Base-by-base conservation (phyloP, 2,329 filamentous ascomycete genomes). In the Penicillium hesseltinei region DNA sequence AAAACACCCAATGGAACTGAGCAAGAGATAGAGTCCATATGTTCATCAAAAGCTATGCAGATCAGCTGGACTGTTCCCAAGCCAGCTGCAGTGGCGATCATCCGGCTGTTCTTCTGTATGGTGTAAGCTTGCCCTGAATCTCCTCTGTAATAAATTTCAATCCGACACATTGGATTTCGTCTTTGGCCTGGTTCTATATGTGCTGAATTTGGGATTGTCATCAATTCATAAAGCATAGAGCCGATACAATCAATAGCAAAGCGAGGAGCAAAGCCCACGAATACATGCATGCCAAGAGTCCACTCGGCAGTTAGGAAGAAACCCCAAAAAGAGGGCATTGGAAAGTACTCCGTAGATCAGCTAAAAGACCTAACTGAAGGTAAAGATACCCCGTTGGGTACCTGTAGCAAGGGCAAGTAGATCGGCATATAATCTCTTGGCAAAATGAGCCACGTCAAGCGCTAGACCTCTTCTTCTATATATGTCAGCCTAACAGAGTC, bases 361-460 rank as follows among this genome's bases (percentile, higher is more conserved):
- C 6, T 25, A 29, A 43, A 35, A 38, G 15, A 38, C 27, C 29
- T 15, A 51, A 44, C 4, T 27, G 27, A 21, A 19, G 38, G 21
- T 25, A 33, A 33, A 25, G 5, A 33, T 33, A 21, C 36, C 7
- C 3, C 5, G 27, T 43, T 51, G 49, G 47, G 27, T 51, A 51
- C 38, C 27, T 43, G 39, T 11, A 25, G 13, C 27, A 51, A 21
- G 6, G 7, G n/a, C 21, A 50, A 39, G 38, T n/a, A 17, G 49
- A 51, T 44, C 49, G 13, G 6, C 48, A 31, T 15, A 43, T 5
- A 29, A 44, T 13, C 10, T 25, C 49, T 51, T 51, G 49, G 49
- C 49, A 27, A 44, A 51, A 35, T n/a, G 21, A 35, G 49, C 49
- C 49, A 51, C 49, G 39, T 51, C 49, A 29, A 44, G 17, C 39